phyloP scores from a whole-genome alignment of 805 yeast genomes.

The Saturnispora ahearnii region DNA sequence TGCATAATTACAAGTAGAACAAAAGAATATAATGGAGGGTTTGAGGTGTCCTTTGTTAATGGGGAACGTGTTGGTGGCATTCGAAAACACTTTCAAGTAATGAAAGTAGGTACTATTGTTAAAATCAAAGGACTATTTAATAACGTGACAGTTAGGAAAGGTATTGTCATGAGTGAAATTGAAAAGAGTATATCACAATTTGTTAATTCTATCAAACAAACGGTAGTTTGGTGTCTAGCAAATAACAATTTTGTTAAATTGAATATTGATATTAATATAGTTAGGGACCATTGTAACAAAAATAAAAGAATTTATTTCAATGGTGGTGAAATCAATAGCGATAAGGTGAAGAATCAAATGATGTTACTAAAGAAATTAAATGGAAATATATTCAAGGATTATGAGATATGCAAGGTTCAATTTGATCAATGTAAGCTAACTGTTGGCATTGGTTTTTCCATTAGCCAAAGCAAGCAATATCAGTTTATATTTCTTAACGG shows the following conservation, averaged over 20 bases:
- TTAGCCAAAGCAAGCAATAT: slow-evolving; percentile 28
- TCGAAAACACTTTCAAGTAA: neutral
- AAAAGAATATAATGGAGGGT: slow-evolving; percentile 22
- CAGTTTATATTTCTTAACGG: slow-evolving; percentile 42
- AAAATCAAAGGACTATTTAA: slow-evolving; percentile 33
- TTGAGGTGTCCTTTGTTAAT: slow-evolving; percentile 19
- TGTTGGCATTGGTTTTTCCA: slow-evolving; percentile 33
- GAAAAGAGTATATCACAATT: slow-evolving; percentile 17
- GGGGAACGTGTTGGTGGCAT: slow-evolving; percentile 4
- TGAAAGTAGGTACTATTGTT: slow-evolving; percentile 32
- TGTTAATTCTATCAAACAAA: slow-evolving; percentile 24
- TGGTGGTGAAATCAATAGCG: neutral
- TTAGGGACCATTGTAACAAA: neutral
- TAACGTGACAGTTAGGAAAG: slow-evolving; percentile 36
- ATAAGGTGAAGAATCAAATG: slow-evolving; percentile 5
- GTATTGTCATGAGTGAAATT: slow-evolving; percentile 14
- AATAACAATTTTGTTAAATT: slow-evolving; percentile 22
- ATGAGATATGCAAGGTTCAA: slow-evolving; percentile 23
- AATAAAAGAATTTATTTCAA: neutral
- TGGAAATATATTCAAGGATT: slow-evolving; percentile 23
- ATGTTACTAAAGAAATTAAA: slow-evolving; percentile 22
- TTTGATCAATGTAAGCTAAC: slow-evolving; percentile 22
- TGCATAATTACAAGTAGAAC: slow-evolving; percentile 41
- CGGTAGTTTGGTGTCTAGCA: slow-evolving; percentile 24
- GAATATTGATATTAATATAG: neutral